Evolutionary conservation across 306 rosid genomes (phyloP), one percentile per base, ranked within the genome.

Genomic region (Astragalus glycyphyllos): DNA sequence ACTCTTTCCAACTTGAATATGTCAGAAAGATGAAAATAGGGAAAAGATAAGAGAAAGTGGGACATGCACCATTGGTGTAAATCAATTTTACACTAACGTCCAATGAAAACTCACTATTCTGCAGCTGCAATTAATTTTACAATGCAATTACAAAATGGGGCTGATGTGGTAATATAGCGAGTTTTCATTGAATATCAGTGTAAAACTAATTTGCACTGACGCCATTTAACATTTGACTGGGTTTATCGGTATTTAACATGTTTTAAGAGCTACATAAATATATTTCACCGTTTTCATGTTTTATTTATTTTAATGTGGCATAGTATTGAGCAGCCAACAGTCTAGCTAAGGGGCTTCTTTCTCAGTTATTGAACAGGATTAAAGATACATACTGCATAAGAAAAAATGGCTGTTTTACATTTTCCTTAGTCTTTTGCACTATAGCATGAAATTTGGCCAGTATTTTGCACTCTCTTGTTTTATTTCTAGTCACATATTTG

Each of bases 361-460:
- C 58, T n/a, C 26, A 47, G 58, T 13, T 32, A 31, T 13, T n/a
- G 20, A 38, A 16, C 37, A 17, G 1, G 40, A 38, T 10, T 37
- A 53, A 37, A 37, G 10, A 40, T 14, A 3, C 46, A 4, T 20
- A 34, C 40, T 2, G 1, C 6, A 20, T 3, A 15, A 7, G 31
- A 37, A 48, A 47, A 11, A 16, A 0, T 11, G 34, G 5, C 32
- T 4, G 50, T 17, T 42, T 44, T 20, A 55, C 44, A 41, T 69
- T 17, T n/a, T 56, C 41, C 38, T 23, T 55, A 40, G 61, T 20
- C 55, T 17, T 17, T 38, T 29, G 2, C 20, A 42, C 6, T 42
- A 70, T 42, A 71, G 66, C 75, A 70, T 55, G 44, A 29, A 56
- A 66, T 51, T 42, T 26, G 46, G 4, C 66, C 34, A 48, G 23